These are phyloP conservation scores for Suillus decipiens DNA, from an alignment of 768 basidiomycete species.

Conservation along the genomic window DNA sequence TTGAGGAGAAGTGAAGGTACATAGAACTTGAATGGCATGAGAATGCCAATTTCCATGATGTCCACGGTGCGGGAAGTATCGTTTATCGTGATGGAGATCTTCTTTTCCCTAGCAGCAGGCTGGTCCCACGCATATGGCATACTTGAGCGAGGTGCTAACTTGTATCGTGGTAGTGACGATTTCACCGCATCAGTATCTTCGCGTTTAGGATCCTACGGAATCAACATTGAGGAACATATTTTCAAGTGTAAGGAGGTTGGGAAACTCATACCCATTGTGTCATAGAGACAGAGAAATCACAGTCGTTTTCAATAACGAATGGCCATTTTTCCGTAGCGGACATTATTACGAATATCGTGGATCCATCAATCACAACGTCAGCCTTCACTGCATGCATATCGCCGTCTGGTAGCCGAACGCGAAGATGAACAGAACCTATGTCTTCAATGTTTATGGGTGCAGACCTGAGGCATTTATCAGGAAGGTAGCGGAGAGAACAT, in stretches of 20 bases:
- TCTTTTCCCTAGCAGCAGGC: constrained; percentile 83
- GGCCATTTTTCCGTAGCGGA: constrained; percentile 76
- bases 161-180: constrained; percentile 47
- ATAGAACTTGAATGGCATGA: constrained; percentile 85
- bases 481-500: constrained; percentile 1
- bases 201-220: constrained; percentile 43
- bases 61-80: constrained; percentile 71
- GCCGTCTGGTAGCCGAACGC: constrained; percentile 43
- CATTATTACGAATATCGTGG: constrained; percentile 87
- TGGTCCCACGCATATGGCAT: constrained; percentile 90
- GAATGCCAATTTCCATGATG: constrained; percentile 93
- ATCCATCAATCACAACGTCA: constrained; percentile 80
- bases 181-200: constrained; percentile 40
- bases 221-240: not conserved
- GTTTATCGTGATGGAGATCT: constrained; percentile 64
- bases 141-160: constrained; percentile 53
- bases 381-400: constrained; percentile 62
- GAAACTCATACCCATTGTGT: constrained; percentile 64
- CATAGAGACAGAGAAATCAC: constrained; percentile 66
- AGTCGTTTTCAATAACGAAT: constrained; percentile 87
- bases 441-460: constrained; percentile 90
- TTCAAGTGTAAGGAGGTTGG: not conserved
- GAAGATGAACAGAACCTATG: constrained; percentile 81
- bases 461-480: constrained; percentile 58
- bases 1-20: constrained; percentile 41